Conservation (phyloP, 1,284 basidiomycete genomes). For the Fomitiporia mediterranea region DNA sequence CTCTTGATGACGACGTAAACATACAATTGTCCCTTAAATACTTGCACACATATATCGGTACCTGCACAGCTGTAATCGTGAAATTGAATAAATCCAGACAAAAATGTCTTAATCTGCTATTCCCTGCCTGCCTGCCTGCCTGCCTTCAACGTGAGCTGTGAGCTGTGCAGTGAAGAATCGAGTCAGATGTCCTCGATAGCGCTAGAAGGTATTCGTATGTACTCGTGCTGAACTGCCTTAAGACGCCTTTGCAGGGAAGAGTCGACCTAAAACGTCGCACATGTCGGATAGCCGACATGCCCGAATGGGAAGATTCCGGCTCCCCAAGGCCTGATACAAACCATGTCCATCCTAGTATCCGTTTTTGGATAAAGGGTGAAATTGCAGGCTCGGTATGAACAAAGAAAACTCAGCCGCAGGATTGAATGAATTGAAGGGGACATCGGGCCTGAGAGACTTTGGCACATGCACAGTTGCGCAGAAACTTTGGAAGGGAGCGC, state of each 20-base stretch:
- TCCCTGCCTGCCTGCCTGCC: background rate
- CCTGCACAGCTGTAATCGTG: background rate
- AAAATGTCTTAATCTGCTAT: background rate
- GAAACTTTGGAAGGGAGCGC: background rate
- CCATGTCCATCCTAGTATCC: background rate
- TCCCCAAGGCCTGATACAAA: background rate
- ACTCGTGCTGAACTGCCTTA: background rate
- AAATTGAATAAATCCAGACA: background rate
- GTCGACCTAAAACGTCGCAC: background rate
- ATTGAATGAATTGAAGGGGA: too few relatives aligned
- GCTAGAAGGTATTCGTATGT: background rate
- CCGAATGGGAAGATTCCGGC: background rate
- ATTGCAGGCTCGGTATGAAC: too few relatives aligned
- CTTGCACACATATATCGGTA: background rate
- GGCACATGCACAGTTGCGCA: background rate
- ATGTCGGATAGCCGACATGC: background rate
- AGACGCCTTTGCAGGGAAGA: background rate
- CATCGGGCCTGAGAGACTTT: background rate
- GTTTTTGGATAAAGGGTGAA: background rate
- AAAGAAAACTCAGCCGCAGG: too few relatives aligned
- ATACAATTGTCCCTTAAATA: background rate
- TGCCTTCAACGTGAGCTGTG: background rate
- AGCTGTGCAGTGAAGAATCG: background rate
- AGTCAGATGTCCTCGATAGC: background rate
- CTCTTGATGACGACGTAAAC: background rate